Evolutionary conservation across 768 basidiomycete species (phyloP).

Genomic region (Termitomyces sp.): DNA sequence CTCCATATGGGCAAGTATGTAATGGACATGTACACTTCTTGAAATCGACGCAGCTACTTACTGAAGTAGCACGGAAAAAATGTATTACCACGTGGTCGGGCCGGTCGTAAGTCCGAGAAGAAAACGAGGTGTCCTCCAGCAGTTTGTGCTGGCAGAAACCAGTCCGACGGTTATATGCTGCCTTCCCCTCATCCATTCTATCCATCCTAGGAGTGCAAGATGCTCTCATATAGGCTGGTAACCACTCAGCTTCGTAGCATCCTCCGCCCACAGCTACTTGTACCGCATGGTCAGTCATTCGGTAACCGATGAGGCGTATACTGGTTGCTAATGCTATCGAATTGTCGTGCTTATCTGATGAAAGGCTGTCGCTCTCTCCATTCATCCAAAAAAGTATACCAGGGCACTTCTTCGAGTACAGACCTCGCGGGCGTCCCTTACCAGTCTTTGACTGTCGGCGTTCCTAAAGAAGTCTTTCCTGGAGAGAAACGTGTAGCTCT

Average conservation of each 20-base stretch:
- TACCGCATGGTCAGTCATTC: slow-evolving; percentile 13
- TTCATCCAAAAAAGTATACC: slow-evolving; percentile 19
- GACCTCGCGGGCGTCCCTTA: slow-evolving; percentile 48
- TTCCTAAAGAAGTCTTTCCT: slow-evolving; percentile 72
- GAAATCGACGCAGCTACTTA: background rate
- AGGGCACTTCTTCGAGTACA: slow-evolving; percentile 24
- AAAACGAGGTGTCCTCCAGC: too few species aligned
- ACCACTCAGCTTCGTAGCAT: slow-evolving; percentile 20
- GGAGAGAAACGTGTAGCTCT: slow-evolving; percentile 78
- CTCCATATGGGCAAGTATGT: background rate
- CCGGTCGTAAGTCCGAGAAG: background rate
- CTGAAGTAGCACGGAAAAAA: background rate
- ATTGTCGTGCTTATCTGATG: background rate
- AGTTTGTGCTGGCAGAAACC: background rate
- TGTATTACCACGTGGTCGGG: background rate
- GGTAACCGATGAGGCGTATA: slow-evolving; percentile 1
- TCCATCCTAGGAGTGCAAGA: slow-evolving; percentile 16
- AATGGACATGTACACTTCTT: background rate
- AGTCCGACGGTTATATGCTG: slow-evolving; percentile 6
- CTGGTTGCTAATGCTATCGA: slow-evolving; percentile 1
- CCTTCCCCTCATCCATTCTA: background rate
- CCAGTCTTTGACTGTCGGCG: slow-evolving; percentile 67
- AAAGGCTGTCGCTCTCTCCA: slow-evolving; percentile 30
- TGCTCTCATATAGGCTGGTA: slow-evolving; percentile 26
- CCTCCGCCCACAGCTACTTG: slow-evolving; percentile 6